These are phyloP conservation scores for Trichosporon sp. DNA, from an alignment of 1,284 basidiomycete genomes.

Conservation along the genomic window DNA sequence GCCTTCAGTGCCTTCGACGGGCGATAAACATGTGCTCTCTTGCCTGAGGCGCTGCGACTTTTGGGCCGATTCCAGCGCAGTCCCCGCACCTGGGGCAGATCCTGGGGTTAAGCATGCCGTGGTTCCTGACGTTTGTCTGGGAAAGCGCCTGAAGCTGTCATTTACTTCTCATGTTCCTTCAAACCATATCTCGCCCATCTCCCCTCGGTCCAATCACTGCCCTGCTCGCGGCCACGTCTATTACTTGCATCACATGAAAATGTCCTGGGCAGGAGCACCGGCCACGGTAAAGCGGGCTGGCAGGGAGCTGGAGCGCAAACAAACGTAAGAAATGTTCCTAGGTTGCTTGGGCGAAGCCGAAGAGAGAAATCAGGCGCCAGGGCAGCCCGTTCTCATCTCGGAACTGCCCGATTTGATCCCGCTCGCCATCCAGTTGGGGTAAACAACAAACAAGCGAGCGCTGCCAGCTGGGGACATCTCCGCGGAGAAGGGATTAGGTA, in stretches of 20 bases:
- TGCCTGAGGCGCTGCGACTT: not conserved
- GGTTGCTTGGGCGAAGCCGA: not conserved
- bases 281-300: no score
- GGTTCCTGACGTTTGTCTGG: no score
- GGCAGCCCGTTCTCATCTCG: not conserved
- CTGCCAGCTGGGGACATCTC: not conserved
- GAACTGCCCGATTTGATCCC: not conserved
- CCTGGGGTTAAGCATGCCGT: not conserved
- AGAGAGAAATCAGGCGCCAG: not conserved
- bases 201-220: not conserved
- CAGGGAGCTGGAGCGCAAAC: no score
- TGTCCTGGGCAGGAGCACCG: not conserved
- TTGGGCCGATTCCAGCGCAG: not conserved
- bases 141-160: not conserved
- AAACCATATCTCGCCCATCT: not conserved
- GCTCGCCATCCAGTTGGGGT: not conserved
- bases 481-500: not conserved
- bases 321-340: not conserved
- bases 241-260: not conserved
- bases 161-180: not conserved
- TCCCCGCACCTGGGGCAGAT: not conserved
- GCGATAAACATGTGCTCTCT: not conserved
- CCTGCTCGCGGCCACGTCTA: not conserved
- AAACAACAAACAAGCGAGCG: not conserved
- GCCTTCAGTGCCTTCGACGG: not conserved